Evolutionary conservation across 306 rosid species (phyloP), one percentile per base, ranked within the genome.

Genomic region (Prinsepia uniflora): DNA sequence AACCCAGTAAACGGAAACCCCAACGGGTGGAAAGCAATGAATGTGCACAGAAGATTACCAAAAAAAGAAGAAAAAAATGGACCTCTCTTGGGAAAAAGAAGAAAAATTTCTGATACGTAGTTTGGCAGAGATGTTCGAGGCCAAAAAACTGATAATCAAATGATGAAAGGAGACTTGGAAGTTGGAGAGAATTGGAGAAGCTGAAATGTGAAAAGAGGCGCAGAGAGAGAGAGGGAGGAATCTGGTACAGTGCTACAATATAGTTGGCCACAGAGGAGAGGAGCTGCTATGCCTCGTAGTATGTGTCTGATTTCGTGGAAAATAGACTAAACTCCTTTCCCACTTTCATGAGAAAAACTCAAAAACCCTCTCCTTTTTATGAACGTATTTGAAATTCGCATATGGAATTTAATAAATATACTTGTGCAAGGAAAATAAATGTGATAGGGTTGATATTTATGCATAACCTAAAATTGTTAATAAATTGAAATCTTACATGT

Each of bases 1-100:
- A 74, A 63, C 45, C 57, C 82, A 78, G 81, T 18, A 80, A 30
- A 72, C 44, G 65, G 77, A 75, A 85, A 77, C 65, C 75, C 57
- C 80, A 75, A 71, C 17, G 20, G 71, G 24, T 45, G 45, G 68
- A 77, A 54, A 50, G 81, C 68, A 67, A 78, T 41, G 48, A 71
- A 64, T 36, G 60, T 4, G 20, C 36, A 15, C 22, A 22, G 53
- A 53, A 1, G 59, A 65, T 73, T 20, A 44, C 61, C 65, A n/a
- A 53, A 53, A n/a, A 8, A n/a, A n/a, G 18, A 52, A 18, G 8
- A 4, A n/a, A 52, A 53, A 53, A n/a, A 3, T 5, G 15, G 52
- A n/a, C 36, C 36, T 30, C 36, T 30, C 36, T 30, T 3, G 8
- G 56, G 18, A 52, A 12, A 47, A 45, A 53, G 8, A n/a, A 53